phyloP scores from a whole-genome alignment of 176 grass and related monocot genomes.

The Triticum timopheevii region DNA sequence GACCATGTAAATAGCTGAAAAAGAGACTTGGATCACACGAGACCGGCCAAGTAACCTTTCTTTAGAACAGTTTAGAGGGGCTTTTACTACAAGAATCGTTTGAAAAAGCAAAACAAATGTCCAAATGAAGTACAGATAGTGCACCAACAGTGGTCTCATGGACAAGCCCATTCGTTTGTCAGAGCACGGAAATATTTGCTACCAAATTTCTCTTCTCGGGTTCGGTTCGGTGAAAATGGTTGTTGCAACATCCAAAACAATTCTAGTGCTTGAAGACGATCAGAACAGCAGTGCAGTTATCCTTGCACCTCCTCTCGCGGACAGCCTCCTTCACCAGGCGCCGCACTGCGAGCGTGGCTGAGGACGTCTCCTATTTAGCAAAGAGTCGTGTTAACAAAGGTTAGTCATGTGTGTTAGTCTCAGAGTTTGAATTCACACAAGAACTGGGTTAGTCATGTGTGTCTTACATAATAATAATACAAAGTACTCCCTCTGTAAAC shows the following conservation, averaged over 20 bases:
- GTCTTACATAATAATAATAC: not conserved
- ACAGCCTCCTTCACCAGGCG: conserved; percentile 84
- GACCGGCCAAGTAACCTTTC: not conserved
- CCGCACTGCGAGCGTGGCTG: conserved; percentile 56
- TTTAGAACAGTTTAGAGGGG: not conserved
- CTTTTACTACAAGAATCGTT: not conserved
- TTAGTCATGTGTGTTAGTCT: no score
- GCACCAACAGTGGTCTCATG: not conserved
- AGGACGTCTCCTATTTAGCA: conserved; percentile 54
- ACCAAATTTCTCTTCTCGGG: not conserved
- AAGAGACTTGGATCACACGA: not conserved
- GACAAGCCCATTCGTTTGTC: not conserved
- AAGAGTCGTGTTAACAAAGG: not conserved
- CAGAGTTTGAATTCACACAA: not conserved
- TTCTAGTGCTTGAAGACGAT: conserved; percentile 66
- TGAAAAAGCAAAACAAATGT: not conserved
- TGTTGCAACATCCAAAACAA: not conserved
- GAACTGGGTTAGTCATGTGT: not conserved
- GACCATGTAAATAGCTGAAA: not conserved
- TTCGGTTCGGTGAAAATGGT: not conserved
- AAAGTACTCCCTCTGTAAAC: no score
- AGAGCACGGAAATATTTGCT: not conserved
- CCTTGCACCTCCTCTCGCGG: conserved; percentile 87
- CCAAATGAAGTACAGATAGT: not conserved
- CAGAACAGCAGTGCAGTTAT: conserved; percentile 89